Base-by-base conservation (phyloP, 1,284 basidiomycete species). In the Cystobasidium slooffiae region DNA sequence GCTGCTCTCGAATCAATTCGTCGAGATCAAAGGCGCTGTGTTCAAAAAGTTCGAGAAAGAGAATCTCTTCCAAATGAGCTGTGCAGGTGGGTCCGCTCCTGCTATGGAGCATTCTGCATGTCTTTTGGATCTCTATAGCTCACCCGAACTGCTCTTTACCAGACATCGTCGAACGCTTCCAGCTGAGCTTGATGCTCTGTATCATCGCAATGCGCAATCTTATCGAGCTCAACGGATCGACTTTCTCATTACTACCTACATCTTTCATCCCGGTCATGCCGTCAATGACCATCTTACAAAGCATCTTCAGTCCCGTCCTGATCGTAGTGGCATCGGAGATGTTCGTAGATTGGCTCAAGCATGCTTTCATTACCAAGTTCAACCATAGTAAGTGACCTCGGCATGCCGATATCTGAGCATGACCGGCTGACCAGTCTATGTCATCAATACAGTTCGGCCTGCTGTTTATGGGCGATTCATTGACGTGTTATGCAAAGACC, bases 31-130 rank as follows among this genome's bases (percentile, higher is more conserved):
- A 83, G 95, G 96, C 49, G 95, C 85, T 79, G 97, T 99, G 0
- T 99, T 99, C 88, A 99, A 99, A 84, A 98, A 93, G 82, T 99
- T 99, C 79, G 97, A 99, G 82, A 99, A 98, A 83, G 97, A 99
- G 80, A 98, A 93, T 80, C 87, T 99, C n/a, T 98, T 99, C 81
- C 97, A 99, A 82, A 95, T 99, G 77, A 97, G 94, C 72, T 97
- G 94, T 80, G 95, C 94, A 77, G 91, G 92, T 93, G 77, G 73
- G 85, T n/a, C n/a, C n/a, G n/a, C n/a, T n/a, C n/a, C n/a, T n/a
- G n/a, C n/a, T n/a, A n/a, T n/a, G n/a, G n/a, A n/a, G n/a, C 39
- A 12, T 24, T 46, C n/a, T 12, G n/a, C 12, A 20, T 18, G 18
- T 18, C 31, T 31, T 31, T 31, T 5, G 31, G 5, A 31, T 31